These are phyloP conservation scores for Globisporangium iwayamae DNA, from an alignment of 352 stramenopile species.

Conservation along the genomic window DNA sequence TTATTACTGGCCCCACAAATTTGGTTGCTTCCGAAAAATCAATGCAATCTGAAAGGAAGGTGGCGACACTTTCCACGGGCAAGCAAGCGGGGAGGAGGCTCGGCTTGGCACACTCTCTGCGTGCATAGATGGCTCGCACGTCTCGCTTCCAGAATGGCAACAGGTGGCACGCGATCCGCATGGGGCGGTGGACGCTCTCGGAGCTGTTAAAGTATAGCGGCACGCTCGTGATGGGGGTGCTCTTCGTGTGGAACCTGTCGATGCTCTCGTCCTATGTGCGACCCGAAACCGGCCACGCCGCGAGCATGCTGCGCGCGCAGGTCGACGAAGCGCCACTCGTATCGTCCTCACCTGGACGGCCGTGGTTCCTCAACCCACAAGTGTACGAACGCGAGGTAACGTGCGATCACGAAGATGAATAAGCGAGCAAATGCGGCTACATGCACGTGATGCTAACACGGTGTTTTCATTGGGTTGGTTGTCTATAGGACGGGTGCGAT, in stretches of 20 bases:
- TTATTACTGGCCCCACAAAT: constrained; percentile 3
- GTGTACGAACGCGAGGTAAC: constrained; percentile 39
- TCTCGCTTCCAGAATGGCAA: constrained; percentile 20
- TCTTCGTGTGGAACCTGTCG: constrained; percentile 58
- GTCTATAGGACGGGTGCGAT: constrained; percentile 50
- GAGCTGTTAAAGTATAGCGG: constrained; percentile 26
- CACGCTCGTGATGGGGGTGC: constrained; percentile 26
- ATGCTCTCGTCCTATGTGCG: constrained; percentile 32
- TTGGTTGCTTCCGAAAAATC: not conserved
- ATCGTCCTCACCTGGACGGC: not conserved
- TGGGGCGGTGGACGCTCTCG: constrained; percentile 18
- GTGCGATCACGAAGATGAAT: not conserved
- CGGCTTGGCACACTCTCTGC: not conserved
- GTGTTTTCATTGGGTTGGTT: not conserved
- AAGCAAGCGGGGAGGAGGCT: not conserved
- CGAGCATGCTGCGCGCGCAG: constrained; percentile 14
- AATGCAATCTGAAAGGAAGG: not conserved
- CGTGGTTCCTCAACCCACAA: constrained; percentile 55
- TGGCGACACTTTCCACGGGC: not conserved
- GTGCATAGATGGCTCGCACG: constrained; percentile 17
- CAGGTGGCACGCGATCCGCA: constrained; percentile 22
- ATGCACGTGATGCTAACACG: not conserved
- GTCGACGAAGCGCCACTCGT: not conserved
- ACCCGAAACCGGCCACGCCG: constrained; percentile 5
- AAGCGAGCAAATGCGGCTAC: not conserved